Conservation (phyloP, 176 grass and related monocot species). For the Carex scoparia region DNA sequence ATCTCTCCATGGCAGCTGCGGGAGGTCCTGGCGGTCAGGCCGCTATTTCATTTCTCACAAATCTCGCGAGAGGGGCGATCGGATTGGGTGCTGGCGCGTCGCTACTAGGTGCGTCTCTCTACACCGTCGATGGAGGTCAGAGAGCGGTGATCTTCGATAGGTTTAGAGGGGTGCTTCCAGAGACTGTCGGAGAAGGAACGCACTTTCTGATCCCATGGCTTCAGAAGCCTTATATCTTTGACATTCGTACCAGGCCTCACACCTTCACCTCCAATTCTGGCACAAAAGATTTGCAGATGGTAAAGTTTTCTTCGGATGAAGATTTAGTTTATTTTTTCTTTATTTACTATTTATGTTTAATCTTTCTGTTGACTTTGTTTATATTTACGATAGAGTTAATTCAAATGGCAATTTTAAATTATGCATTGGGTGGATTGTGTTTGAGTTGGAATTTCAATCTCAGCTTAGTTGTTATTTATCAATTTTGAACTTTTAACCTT, state of each 20-base stretch:
- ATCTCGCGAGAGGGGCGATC: constrained; percentile 56
- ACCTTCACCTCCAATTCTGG: constrained; percentile 96
- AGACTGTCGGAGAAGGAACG: constrained; percentile 80
- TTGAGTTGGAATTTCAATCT: background rate
- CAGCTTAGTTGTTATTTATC: background rate
- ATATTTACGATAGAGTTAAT: background rate
- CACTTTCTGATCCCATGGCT: constrained; percentile 98
- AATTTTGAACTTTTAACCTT: background rate
- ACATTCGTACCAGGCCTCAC: constrained; percentile 94
- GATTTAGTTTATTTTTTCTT: background rate
- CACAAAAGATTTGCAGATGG: constrained; percentile 99
- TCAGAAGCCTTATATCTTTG: constrained; percentile 95
- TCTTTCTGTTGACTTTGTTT: background rate
- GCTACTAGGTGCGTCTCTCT: constrained; percentile 64
- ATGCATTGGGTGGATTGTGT: background rate
- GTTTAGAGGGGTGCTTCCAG: constrained; percentile 76
- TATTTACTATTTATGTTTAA: background rate
- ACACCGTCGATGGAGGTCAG: constrained; percentile 92
- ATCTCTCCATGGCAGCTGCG: constrained; percentile 16
- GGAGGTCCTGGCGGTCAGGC: constrained; percentile 49
- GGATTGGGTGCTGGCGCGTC: constrained; percentile 57
- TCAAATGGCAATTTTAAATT: background rate
- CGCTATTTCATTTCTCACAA: constrained; percentile 67
- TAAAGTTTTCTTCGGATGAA: background rate
- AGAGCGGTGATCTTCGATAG: constrained; percentile 94